phyloP scores from a whole-genome alignment of 1,284 basidiomycete genomes.

The Neonothopanus nambi region DNA sequence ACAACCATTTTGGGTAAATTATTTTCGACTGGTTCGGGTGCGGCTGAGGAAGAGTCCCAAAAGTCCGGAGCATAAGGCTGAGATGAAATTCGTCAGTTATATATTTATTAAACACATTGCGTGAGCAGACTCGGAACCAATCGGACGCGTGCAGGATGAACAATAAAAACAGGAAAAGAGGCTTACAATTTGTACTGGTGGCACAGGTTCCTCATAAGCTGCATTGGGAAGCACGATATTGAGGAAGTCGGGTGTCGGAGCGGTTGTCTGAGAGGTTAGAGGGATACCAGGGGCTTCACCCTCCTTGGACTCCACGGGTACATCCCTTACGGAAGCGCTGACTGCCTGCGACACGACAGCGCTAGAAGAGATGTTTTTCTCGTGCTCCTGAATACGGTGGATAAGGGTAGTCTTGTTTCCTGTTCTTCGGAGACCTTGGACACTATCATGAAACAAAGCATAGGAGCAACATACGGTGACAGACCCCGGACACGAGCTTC shows the following conservation, averaged over 20 bases:
- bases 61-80: conserved; percentile 77
- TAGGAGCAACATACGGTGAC: conserved; percentile 48
- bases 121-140: too few relatives aligned
- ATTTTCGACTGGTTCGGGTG: conserved; percentile 30
- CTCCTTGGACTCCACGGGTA: conserved; percentile 23
- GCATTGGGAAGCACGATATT: conserved; percentile 60
- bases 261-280: conserved; percentile 24
- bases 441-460: conserved; percentile 9
- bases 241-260: conserved; percentile 28
- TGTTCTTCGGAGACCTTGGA: conserved; percentile 36
- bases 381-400: conserved; percentile 52
- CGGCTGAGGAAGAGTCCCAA: conserved; percentile 57
- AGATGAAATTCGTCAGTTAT: conserved; percentile 13
- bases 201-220: conserved; percentile 41
- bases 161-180: conserved; percentile 17
- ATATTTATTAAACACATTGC: not conserved
- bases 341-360: conserved; percentile 17
- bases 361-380: conserved; percentile 40
- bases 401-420: conserved; percentile 63
- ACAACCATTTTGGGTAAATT: conserved; percentile 69
- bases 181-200: conserved; percentile 63
- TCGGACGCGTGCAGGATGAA: conserved; percentile 11
- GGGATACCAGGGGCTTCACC: conserved; percentile 41
- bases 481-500: conserved; percentile 69
- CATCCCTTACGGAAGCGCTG: not conserved